A percentile compares a stretch with the other conserved stretches of the same genome.
Evolutionary conservation across 2,329 filamentous ascomycete species (phyloP).

Genomic region (Falciphora oryzae): DNA sequence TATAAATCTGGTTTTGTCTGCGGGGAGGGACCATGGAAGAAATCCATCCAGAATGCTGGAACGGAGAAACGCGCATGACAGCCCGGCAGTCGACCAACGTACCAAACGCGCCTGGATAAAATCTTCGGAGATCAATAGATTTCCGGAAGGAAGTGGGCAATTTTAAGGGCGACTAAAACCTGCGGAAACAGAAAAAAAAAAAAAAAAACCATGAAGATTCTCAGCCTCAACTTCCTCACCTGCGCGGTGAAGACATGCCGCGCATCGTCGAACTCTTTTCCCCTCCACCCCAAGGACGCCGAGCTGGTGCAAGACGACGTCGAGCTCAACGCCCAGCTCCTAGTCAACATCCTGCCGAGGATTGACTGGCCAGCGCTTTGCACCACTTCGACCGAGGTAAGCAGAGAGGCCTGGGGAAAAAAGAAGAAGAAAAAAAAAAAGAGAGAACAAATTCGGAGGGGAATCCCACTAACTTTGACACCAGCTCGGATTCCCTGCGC

Average conservation of each 20-base stretch:
- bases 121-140: not conserved
- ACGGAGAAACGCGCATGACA: not conserved
- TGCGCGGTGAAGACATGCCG: slow-evolving; percentile 97
- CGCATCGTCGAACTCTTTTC: slow-evolving; percentile 70
- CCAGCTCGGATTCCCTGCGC: slow-evolving; percentile 71
- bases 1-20: not conserved
- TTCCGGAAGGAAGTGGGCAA: not conserved
- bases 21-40: not conserved
- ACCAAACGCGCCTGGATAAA: not conserved
- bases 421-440: not conserved
- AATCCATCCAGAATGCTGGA: not conserved
- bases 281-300: slow-evolving; percentile 86
- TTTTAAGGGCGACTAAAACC: not conserved
- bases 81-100: not conserved
- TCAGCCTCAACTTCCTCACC: slow-evolving; percentile 93
- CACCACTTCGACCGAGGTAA: slow-evolving; percentile 70
- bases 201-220: slow-evolving; percentile 70
- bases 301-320: slow-evolving; percentile 82
- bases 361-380: slow-evolving; percentile 83
- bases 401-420: not conserved
- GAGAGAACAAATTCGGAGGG: slow-evolving; percentile 9
- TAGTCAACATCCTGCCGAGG: slow-evolving; percentile 79
- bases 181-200: not conserved
- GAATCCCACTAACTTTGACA: not conserved
- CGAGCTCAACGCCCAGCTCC: slow-evolving; percentile 72